These are phyloP conservation scores for Phaeodactylum tricornutum DNA, from an alignment of 108 stramenopile genomes.

Conservation along the genomic window DNA sequence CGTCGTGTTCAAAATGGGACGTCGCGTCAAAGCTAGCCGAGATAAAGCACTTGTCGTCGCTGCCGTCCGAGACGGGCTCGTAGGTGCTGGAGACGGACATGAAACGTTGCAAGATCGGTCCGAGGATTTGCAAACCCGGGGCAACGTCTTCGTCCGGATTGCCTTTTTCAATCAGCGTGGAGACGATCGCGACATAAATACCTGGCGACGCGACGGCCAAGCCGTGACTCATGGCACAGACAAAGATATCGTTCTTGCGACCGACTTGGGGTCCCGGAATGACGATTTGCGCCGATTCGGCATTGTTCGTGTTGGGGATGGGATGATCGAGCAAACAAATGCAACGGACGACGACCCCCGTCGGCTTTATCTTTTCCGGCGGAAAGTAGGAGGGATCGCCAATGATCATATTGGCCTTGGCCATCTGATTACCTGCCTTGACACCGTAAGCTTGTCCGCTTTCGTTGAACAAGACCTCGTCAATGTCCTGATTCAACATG, in stretches of 20 bases:
- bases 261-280: constrained; percentile 95
- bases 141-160: constrained; percentile 89
- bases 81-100: constrained; percentile 84
- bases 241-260: constrained; percentile 94
- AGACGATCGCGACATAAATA: constrained; percentile 95
- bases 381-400: constrained; percentile 97
- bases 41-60: constrained; percentile 89
- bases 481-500: constrained; percentile 97
- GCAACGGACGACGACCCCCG: constrained; percentile 90
- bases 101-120: constrained; percentile 89
- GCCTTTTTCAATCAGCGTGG: constrained; percentile 88
- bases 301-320: constrained; percentile 83
- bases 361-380: constrained; percentile 60
- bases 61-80: constrained; percentile 85
- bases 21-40: constrained; percentile 93
- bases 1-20: constrained; percentile 96
- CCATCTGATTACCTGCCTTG: constrained; percentile 86
- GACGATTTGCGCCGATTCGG: constrained; percentile 94
- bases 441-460: constrained; percentile 87
- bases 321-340: constrained; percentile 98
- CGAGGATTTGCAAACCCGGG: constrained; percentile 88
- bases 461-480: constrained; percentile 87
- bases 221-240: constrained; percentile 71
- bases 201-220: constrained; percentile 81
- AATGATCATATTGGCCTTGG: constrained; percentile 93